Conservation (phyloP, 495 filamentous ascomycete genomes). For the Penicillium cosmopolitanum region DNA sequence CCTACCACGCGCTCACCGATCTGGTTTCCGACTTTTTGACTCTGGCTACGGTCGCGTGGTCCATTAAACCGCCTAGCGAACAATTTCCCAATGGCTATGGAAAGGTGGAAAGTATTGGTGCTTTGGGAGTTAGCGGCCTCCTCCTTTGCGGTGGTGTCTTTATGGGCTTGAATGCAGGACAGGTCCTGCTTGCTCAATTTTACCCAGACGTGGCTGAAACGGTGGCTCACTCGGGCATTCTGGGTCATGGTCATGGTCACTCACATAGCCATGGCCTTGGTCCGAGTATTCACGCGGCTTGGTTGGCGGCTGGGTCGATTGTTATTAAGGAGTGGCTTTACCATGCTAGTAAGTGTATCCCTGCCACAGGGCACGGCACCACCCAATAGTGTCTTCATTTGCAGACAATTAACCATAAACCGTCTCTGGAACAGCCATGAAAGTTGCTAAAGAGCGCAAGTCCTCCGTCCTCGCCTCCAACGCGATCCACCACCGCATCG, state of each 20-base stretch:
- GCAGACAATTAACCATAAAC: not conserved
- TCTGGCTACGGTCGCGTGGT: constrained; percentile 89
- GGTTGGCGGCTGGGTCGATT: constrained; percentile 92
- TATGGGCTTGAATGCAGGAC: constrained; percentile 80
- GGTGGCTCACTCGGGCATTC: constrained; percentile 56
- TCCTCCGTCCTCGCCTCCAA: constrained; percentile 97
- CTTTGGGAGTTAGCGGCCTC: constrained; percentile 87
- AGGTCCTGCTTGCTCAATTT: constrained; percentile 77
- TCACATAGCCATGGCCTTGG: constrained; percentile 66
- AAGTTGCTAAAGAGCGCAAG: constrained; percentile 91
- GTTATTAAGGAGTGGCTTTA: constrained; percentile 96
- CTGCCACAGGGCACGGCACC: not conserved
- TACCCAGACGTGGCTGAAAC: constrained; percentile 72
- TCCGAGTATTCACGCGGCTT: constrained; percentile 89
- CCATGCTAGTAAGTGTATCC: constrained; percentile 75
- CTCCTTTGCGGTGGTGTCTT: constrained; percentile 85
- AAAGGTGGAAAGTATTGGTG: constrained; percentile 95
- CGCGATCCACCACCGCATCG: constrained; percentile 93
- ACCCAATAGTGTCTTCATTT: not conserved
- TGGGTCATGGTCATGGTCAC: constrained; percentile 59
- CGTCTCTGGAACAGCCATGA: constrained; percentile 71
- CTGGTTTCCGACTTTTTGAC: constrained; percentile 94
- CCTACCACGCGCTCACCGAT: constrained; percentile 92
- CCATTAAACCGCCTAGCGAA: constrained; percentile 77
- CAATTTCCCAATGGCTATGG: constrained; percentile 90